Conservation (phyloP, 352 stramenopile species). For the Detonula confervacea region DNA sequence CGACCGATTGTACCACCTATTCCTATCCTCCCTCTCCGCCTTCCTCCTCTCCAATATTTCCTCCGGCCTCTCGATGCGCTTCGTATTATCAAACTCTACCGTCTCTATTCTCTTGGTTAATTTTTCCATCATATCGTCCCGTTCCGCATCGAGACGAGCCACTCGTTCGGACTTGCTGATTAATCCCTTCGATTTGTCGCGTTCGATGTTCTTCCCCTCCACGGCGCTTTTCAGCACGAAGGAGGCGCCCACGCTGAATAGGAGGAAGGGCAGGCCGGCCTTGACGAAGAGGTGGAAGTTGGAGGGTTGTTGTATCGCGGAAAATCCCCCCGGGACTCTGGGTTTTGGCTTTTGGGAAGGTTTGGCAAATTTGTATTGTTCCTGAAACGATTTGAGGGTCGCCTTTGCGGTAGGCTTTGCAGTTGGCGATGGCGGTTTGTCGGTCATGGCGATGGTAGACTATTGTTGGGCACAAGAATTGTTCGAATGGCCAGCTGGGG, state of each 20-base stretch:
- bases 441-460: conserved; percentile 18
- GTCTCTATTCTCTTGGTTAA: conserved; percentile 71
- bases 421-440: conserved; percentile 22
- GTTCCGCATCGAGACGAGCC: conserved; percentile 74
- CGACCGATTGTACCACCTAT: conserved; percentile 75
- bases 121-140: conserved; percentile 85
- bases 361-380: conserved; percentile 44
- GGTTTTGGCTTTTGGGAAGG: conserved; percentile 15
- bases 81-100: conserved; percentile 84
- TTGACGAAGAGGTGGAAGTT: conserved; percentile 66
- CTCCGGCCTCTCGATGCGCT: conserved; percentile 83
- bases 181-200: conserved; percentile 72
- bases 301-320: conserved; percentile 34
- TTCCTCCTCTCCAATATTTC: conserved; percentile 79
- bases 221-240: conserved; percentile 78
- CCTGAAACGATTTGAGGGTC: conserved; percentile 40
- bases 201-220: conserved; percentile 82
- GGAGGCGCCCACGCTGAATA: conserved; percentile 78
- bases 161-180: conserved; percentile 78
- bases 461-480: too few relatives aligned
- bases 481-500: too few relatives aligned
- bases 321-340: neutral
- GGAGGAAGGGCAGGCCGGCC: conserved; percentile 78
- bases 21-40: conserved; percentile 76
- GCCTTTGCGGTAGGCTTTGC: conserved; percentile 14